A percentile compares a stretch with the other conserved stretches of the same genome.
Evolutionary conservation across 441 rosid species (phyloP).

Genomic region (Gossypium schwendimanii): DNA sequence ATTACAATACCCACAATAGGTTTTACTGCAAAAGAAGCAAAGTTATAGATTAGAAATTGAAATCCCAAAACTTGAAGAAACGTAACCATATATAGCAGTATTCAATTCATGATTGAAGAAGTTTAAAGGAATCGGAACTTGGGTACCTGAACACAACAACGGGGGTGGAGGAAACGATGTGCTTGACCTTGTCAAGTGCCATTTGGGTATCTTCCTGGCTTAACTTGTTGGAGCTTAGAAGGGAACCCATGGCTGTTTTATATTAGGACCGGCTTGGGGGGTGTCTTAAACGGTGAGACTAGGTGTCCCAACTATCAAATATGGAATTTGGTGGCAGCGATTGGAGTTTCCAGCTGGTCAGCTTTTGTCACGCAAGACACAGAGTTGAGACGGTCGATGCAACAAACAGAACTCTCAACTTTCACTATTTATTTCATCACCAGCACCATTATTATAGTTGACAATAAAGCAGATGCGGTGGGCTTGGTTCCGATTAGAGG

Average conservation of each 20-base stretch:
- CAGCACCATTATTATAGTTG: no score
- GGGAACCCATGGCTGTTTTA: conserved; percentile 33
- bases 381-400: neutral
- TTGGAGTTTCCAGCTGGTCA: neutral
- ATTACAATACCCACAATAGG: conserved; percentile 63
- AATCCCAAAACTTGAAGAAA: neutral
- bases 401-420: no score
- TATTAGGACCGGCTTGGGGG: neutral
- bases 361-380: neutral
- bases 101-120: no score
- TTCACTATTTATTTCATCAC: no score
- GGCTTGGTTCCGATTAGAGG: no score
- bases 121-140: neutral
- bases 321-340: conserved; percentile 9
- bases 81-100: no score
- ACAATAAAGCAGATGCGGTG: no score
- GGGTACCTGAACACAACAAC: conserved; percentile 64
- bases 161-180: conserved; percentile 44
- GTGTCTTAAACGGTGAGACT: neutral
- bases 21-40: conserved; percentile 44
- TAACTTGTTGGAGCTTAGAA: conserved; percentile 31
- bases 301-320: conserved; percentile 10
- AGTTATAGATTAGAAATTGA: neutral
- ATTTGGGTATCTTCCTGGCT: conserved; percentile 41
- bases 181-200: conserved; percentile 47